Evolutionary conservation across 768 basidiomycete species (phyloP).

Genomic region (Boletus edulis): DNA sequence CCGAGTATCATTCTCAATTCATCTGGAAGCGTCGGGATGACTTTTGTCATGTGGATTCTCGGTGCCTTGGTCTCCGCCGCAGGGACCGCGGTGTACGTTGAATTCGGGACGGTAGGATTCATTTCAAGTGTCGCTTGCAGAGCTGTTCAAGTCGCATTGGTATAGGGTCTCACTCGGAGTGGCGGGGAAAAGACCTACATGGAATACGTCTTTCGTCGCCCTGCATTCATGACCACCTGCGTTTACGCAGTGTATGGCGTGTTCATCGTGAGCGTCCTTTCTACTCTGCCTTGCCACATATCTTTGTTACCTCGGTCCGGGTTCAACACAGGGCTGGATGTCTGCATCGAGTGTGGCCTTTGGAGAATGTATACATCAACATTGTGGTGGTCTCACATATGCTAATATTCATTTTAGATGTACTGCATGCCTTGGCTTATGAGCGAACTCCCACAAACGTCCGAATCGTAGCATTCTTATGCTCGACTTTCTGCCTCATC

Average conservation of each 20-base stretch:
- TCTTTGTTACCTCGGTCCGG: not conserved
- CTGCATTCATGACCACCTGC: constrained; percentile 54
- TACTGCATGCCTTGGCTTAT: constrained; percentile 51
- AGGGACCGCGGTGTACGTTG: constrained; percentile 72
- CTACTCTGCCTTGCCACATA: not conserved
- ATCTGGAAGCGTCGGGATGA: constrained; percentile 68
- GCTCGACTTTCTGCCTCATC: constrained; percentile 54
- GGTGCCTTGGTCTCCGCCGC: constrained; percentile 62
- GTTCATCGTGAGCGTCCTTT: constrained; percentile 44
- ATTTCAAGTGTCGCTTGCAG: not conserved
- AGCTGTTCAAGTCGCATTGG: not conserved
- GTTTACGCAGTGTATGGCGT: constrained; percentile 55
- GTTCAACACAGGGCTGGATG: constrained; percentile 47
- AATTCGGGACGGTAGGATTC: constrained; percentile 61
- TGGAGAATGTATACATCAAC: constrained; percentile 56
- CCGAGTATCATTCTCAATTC: constrained; percentile 65
- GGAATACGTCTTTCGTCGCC: constrained; percentile 62
- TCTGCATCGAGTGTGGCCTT: constrained; percentile 64
- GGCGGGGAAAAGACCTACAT: constrained; percentile 80
- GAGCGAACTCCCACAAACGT: constrained; percentile 44
- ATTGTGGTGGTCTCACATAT: not conserved
- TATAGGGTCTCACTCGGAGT: constrained; percentile 62
- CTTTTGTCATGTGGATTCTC: constrained; percentile 68
- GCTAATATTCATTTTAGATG: constrained; percentile 39
- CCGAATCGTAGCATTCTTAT: constrained; percentile 53